Evolutionary conservation across 2,329 filamentous ascomycete species (phyloP).

Genomic region (Diaporthe amygdali): DNA sequence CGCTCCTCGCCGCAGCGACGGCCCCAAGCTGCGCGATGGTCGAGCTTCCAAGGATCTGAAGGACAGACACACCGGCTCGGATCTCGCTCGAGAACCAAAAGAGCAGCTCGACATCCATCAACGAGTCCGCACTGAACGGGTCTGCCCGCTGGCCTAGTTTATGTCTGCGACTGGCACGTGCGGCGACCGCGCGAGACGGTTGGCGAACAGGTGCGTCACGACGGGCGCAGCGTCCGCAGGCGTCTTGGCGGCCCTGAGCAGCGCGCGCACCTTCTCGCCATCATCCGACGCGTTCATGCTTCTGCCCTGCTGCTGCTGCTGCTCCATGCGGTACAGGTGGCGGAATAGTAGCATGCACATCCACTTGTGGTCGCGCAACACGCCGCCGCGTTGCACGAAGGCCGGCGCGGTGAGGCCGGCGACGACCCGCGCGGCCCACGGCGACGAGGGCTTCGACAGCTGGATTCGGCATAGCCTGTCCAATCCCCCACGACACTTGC

Average conservation of each 20-base stretch:
- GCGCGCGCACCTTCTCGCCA: too few species aligned
- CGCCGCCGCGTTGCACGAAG: too few species aligned
- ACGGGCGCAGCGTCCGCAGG: too few species aligned
- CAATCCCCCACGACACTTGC: background rate
- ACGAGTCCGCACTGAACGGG: background rate
- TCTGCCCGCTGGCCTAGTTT: background rate
- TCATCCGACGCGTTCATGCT: background rate
- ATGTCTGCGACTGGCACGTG: background rate
- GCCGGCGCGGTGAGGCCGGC: background rate
- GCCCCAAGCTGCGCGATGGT: background rate
- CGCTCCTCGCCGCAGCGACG: too few species aligned
- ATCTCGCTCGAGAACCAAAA: background rate
- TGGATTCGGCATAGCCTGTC: background rate
- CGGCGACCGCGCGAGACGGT: background rate
- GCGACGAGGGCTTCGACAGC: background rate
- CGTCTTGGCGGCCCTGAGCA: too few species aligned
- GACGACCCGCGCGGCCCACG: background rate
- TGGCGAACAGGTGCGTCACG: background rate
- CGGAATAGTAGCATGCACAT: background rate
- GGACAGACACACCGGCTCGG: background rate
- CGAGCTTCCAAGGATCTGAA: background rate
- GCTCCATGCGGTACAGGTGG: background rate
- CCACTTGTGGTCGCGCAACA: background rate
- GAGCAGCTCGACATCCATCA: background rate
- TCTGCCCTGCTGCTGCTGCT: background rate